Conservation (phyloP, 495 filamentous ascomycete species). For the Alectoria sarmentosa region DNA sequence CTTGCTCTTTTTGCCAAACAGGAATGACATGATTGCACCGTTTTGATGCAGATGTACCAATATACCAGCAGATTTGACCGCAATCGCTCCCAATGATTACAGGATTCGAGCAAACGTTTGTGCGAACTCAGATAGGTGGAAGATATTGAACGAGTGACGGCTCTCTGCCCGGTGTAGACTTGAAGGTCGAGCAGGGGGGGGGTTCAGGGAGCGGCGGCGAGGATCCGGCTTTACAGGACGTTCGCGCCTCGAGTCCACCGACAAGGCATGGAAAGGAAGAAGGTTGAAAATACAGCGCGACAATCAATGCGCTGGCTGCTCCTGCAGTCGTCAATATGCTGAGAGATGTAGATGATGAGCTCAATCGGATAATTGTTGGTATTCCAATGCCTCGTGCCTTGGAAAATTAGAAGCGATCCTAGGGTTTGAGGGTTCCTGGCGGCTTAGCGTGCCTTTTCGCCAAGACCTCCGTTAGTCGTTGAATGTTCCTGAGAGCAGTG, state of each 20-base stretch:
- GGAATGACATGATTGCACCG: slow-evolving; percentile 45
- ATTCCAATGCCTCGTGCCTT: not conserved
- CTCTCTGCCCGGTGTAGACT: not conserved
- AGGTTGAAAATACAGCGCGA: not conserved
- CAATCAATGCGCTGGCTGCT: not conserved
- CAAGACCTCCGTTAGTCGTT: not conserved
- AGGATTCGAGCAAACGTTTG: not conserved
- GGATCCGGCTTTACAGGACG: not conserved
- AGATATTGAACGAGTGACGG: not conserved
- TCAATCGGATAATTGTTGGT: not conserved
- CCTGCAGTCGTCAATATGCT: slow-evolving; percentile 2
- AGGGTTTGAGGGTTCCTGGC: not conserved
- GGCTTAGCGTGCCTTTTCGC: not conserved
- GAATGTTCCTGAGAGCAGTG: not conserved
- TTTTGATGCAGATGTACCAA: slow-evolving; percentile 2
- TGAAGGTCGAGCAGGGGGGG: not conserved
- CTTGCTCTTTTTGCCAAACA: slow-evolving; percentile 57
- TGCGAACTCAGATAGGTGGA: not conserved
- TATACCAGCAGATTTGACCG: not conserved
- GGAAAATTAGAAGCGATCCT: slow-evolving; percentile 1
- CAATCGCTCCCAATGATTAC: not conserved
- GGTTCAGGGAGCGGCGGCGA: slow-evolving; percentile 1
- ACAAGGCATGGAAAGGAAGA: not conserved
- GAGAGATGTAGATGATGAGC: not conserved
- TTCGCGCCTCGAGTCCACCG: not conserved